Evolutionary conservation across 2,329 filamentous ascomycete genomes (phyloP), one percentile per base, ranked within the genome.

Genomic region (Cordyceps pruinosa): DNA sequence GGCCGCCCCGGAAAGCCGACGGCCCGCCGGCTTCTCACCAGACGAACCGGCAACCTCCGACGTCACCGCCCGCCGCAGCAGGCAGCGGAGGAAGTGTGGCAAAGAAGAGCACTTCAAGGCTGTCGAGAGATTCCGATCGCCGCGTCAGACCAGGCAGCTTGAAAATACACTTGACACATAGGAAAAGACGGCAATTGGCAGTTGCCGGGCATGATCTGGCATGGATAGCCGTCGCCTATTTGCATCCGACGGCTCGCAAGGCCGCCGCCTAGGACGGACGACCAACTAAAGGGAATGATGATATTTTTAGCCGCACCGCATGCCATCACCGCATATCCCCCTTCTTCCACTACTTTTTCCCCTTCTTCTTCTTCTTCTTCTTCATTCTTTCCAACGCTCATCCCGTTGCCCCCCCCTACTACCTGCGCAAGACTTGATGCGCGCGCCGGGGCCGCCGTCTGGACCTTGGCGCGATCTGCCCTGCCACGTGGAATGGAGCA

Each of bases 401-500:
- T 34, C 45, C 34, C 28, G n/a, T n/a, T n/a, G n/a, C n/a, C 45
- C 9, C 26, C 44, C 23, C 44, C 44, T 47, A n/a, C 45, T 13
- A 28, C 5, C 15, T 26, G 19, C 8, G 21, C 4, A 26, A 25
- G 30, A 15, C 19, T 44, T 34, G 30, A 54, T 54, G 21, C 41
- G 28, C 15, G 19, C 30, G 23, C 35, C 45, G 26, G 45, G 28
- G 45, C 45, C 28, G 41, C 41, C 51, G 51, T 54, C 39, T 42
- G n/a, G 26, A 39, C 49, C 49, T 53, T 45, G 53, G 53, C 35
- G 25, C 53, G 53, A 56, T 56, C 53, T 56, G 53, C 51, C 52
- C 44, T 25, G 53, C 53, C 53, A 56, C 53, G 53, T 56, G 53
- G 53, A 56, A 42, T 48, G 53, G n/a, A 15, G 8, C 15, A 42